A percentile compares a stretch with the other conserved stretches of the same genome.
phyloP scores from a whole-genome alignment of 495 filamentous ascomycete species.

The Hypoxylon rickii region DNA sequence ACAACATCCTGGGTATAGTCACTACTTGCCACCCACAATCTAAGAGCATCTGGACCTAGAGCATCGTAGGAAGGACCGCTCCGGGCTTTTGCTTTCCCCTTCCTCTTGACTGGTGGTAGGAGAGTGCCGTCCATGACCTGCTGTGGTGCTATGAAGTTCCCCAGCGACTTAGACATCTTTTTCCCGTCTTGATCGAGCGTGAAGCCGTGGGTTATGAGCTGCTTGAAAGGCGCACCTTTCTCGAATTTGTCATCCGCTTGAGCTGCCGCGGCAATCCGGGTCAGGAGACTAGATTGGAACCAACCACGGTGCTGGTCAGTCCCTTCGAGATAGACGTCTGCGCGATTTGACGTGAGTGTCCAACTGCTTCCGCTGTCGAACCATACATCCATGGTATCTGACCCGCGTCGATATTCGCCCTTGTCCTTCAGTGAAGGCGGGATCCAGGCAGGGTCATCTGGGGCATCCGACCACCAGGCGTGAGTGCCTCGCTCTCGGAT shows the following conservation, averaged over 20 bases:
- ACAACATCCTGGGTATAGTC: constrained; percentile 89
- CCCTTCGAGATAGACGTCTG: constrained; percentile 92
- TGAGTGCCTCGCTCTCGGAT: constrained; percentile 79
- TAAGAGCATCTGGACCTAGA: constrained; percentile 80
- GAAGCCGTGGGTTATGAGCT: constrained; percentile 92
- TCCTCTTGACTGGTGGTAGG: constrained; percentile 52
- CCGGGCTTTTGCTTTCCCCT: constrained; percentile 30
- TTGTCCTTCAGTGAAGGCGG: constrained; percentile 56
- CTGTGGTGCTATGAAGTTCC: constrained; percentile 82
- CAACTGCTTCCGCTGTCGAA: constrained; percentile 98
- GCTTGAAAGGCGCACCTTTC: constrained; percentile 68
- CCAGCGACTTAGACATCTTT: constrained; percentile 98
- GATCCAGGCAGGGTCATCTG: constrained; percentile 75
- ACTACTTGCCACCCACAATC: constrained; percentile 87
- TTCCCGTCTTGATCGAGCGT: constrained; percentile 84
- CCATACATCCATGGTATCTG: constrained; percentile 99
- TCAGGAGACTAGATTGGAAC: constrained; percentile 99
- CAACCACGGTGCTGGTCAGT: constrained; percentile 95
- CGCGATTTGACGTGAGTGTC: constrained; percentile 66
- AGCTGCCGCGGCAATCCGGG: constrained; percentile 60
- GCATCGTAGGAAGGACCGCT: constrained; percentile 40
- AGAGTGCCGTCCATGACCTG: constrained; percentile 83
- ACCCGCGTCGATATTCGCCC: constrained; percentile 68
- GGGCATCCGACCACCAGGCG: constrained; percentile 88
- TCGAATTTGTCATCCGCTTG: constrained; percentile 28